These are phyloP conservation scores for Syzygium grande DNA, from an alignment of 345 rosid species.

Conservation along the genomic window DNA sequence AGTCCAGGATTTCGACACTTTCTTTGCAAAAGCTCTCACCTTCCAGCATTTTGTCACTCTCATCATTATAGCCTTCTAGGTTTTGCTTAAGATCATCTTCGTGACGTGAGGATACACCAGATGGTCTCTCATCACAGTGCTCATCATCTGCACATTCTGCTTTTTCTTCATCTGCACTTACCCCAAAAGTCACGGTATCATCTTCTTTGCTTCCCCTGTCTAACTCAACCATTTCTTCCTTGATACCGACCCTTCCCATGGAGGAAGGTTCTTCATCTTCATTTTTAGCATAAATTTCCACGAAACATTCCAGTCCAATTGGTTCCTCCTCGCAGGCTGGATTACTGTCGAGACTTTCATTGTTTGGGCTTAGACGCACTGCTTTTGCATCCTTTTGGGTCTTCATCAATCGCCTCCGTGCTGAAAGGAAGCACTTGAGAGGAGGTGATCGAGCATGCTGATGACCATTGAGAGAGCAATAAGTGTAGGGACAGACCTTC, in stretches of 20 bases:
- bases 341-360: not conserved
- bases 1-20: slow-evolving; percentile 7
- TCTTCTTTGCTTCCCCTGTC: not conserved
- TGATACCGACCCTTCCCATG: not conserved
- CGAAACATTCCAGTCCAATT: slow-evolving; percentile 15
- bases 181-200: not conserved
- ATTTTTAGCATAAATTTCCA: slow-evolving; percentile 34
- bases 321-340: slow-evolving; percentile 1
- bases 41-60: not conserved
- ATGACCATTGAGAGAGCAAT: slow-evolving; percentile 94
- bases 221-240: not conserved
- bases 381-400: slow-evolving; percentile 38
- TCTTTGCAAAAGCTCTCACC: not conserved
- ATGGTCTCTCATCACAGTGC: slow-evolving; percentile 22
- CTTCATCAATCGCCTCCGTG: slow-evolving; percentile 55
- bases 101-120: slow-evolving; percentile 17
- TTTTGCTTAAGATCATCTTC: slow-evolving; percentile 24
- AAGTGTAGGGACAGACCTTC: slow-evolving; percentile 76
- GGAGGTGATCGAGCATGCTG: slow-evolving; percentile 63
- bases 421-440: slow-evolving; percentile 57
- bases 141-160: slow-evolving; percentile 3
- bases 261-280: slow-evolving; percentile 7
- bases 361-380: slow-evolving; percentile 23
- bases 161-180: not conserved
- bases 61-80: slow-evolving; percentile 2